Evolutionary conservation across 768 basidiomycete species (phyloP).

Genomic region (Mycena olivaceomarginata): DNA sequence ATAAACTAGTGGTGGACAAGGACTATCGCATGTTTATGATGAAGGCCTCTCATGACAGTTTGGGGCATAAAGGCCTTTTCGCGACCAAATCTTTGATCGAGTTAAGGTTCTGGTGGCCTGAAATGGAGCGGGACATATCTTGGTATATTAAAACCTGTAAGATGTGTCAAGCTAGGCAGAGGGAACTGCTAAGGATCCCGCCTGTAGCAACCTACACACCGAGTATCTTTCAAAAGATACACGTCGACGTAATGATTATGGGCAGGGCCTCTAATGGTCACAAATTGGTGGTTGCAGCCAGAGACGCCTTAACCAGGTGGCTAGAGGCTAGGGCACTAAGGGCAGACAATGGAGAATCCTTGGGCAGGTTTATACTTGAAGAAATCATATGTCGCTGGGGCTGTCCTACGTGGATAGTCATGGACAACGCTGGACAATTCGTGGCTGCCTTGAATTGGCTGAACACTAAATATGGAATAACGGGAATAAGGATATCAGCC

Average conservation of each 20-base stretch:
- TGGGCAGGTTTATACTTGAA: constrained; percentile 51
- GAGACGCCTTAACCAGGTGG: constrained; percentile 44
- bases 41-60: constrained; percentile 44
- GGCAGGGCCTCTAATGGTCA: constrained; percentile 31
- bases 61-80: constrained; percentile 51
- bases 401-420: constrained; percentile 58
- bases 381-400: constrained; percentile 63
- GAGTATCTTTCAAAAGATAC: constrained; percentile 48
- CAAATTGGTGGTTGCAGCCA: constrained; percentile 50
- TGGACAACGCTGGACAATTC: constrained; percentile 61
- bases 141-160: constrained; percentile 34
- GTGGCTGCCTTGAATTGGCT: constrained; percentile 50
- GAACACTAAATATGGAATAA: constrained; percentile 50
- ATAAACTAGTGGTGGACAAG: constrained; percentile 47
- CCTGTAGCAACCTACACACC: constrained; percentile 46
- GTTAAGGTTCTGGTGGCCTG: constrained; percentile 12
- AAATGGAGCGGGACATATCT: too few species aligned
- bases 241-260: constrained; percentile 51
- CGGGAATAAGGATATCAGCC: constrained; percentile 51
- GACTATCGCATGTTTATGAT: constrained; percentile 47
- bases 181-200: constrained; percentile 33
- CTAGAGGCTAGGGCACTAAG: constrained; percentile 47
- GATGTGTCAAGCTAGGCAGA: constrained; percentile 48
- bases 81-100: constrained; percentile 40
- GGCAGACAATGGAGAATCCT: constrained; percentile 43